These are phyloP conservation scores for Spencermartinsiella europaea DNA, from an alignment of 805 yeast species.

Conservation along the genomic window DNA sequence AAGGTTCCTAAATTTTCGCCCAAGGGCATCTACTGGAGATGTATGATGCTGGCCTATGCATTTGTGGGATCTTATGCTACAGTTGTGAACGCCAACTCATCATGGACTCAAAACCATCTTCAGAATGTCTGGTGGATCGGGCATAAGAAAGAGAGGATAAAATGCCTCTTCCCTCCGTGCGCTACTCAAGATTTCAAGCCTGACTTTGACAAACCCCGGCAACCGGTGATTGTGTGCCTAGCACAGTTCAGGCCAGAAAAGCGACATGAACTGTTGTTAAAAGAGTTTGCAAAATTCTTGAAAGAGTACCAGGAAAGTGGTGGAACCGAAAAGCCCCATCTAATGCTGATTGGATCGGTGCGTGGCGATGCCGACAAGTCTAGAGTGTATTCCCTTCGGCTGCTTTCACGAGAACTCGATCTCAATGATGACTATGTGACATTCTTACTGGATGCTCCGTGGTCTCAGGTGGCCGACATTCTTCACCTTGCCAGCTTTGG, in stretches of 20 bases:
- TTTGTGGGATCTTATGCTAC: conserved; percentile 62
- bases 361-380: conserved; percentile 61
- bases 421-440: conserved; percentile 41
- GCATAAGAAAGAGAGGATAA: conserved; percentile 32
- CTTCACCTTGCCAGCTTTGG: conserved; percentile 64
- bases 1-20: conserved; percentile 22
- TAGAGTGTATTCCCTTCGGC: conserved; percentile 48
- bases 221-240: conserved; percentile 46
- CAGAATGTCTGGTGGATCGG: conserved; percentile 54
- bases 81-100: conserved; percentile 69
- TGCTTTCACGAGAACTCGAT: conserved; percentile 39
- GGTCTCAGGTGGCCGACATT: conserved; percentile 51
- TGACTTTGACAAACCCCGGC: conserved; percentile 21
- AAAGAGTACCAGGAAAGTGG: conserved; percentile 22
- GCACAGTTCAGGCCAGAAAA: conserved; percentile 97
- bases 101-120: conserved; percentile 88
- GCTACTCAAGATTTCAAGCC: conserved; percentile 51
- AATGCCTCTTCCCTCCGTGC: conserved; percentile 83
- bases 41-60: conserved; percentile 58
- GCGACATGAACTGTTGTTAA: conserved; percentile 68
- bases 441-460: conserved; percentile 71
- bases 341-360: conserved; percentile 80
- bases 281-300: conserved; percentile 57
- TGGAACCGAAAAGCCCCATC: conserved; percentile 40
- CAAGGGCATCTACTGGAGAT: conserved; percentile 66